Conservation (phyloP, 805 yeast genomes). For the Ogataea trehalophila region DNA sequence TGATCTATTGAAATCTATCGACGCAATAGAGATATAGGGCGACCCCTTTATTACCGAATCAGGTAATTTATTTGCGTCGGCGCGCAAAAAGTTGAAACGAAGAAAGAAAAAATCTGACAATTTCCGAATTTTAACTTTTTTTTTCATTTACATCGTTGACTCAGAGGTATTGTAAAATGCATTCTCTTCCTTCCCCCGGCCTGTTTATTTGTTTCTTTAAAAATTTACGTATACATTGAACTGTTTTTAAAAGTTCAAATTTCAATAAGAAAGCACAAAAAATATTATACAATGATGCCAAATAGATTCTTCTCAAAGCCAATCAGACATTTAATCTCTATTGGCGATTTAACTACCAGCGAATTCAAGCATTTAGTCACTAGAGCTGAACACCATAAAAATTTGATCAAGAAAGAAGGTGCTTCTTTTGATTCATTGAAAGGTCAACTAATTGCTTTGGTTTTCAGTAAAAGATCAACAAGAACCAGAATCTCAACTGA, state of each 20-base stretch:
- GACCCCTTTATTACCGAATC: slow-evolving; percentile 8
- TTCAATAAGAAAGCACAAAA: neutral
- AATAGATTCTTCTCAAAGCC: slow-evolving; percentile 2
- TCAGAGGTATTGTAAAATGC: no score
- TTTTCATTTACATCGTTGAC: no score
- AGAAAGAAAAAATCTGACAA: no score
- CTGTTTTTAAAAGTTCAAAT: no score
- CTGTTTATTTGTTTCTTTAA: no score
- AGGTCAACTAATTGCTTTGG: slow-evolving; percentile 78
- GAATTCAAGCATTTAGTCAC: slow-evolving; percentile 71
- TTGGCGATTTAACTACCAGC: slow-evolving; percentile 65
- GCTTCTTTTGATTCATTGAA: slow-evolving; percentile 45
- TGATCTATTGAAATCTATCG: neutral
- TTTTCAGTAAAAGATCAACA: slow-evolving; percentile 90
- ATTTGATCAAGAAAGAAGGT: slow-evolving; percentile 52
- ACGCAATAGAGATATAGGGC: neutral
- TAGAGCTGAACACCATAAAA: slow-evolving; percentile 69
- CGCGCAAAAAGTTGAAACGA: slow-evolving; percentile 12
- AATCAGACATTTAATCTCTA: slow-evolving; percentile 74
- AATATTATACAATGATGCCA: slow-evolving; percentile 10
- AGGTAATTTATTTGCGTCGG: slow-evolving; percentile 8
- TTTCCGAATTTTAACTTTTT: no score
- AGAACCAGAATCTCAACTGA: slow-evolving; percentile 92
- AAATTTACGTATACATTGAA: no score
- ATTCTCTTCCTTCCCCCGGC: no score